Conservation (phyloP, 805 yeast genomes). For the Teunomyces tritomae region DNA sequence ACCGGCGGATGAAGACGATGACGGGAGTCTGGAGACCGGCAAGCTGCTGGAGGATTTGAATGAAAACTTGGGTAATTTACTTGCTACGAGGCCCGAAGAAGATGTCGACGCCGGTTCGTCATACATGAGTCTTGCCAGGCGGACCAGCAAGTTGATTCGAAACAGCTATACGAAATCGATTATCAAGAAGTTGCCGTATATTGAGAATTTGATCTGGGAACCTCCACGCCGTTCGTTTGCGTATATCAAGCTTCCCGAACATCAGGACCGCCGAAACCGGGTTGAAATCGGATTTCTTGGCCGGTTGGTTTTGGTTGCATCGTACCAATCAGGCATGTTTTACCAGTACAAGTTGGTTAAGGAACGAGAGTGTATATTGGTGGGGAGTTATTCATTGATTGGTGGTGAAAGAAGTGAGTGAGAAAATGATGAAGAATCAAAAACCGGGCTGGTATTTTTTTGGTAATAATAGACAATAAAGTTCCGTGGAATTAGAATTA, state of each 20-base stretch:
- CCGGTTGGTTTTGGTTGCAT: constrained; percentile 33
- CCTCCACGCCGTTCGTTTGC: constrained; percentile 44
- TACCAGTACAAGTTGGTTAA: constrained; percentile 36
- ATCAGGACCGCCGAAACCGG: constrained; percentile 12
- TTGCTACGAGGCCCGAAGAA: constrained; percentile 14
- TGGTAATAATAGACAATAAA: background rate
- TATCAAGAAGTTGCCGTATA: constrained; percentile 39
- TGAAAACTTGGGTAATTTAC: constrained; percentile 39
- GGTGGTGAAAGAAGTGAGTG: background rate
- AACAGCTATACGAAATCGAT: constrained; percentile 37
- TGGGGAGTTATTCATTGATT: constrained; percentile 23
- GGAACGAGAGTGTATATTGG: constrained; percentile 27
- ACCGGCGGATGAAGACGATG: constrained; percentile 14
- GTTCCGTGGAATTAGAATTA: no score
- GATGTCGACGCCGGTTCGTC: constrained; percentile 5
- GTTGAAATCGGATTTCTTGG: constrained; percentile 40
- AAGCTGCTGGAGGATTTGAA: constrained; percentile 39
- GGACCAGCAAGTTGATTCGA: constrained; percentile 25
- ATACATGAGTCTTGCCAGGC: constrained; percentile 12
- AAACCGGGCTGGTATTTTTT: background rate
- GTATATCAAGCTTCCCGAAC: constrained; percentile 36
- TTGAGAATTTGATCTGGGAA: constrained; percentile 41
- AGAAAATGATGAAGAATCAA: background rate
- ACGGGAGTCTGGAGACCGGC: constrained; percentile 12
- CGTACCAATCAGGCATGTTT: constrained; percentile 36